These are phyloP conservation scores for Solanum virginianum DNA, from an alignment of 257 asterid species.

Conservation along the genomic window DNA sequence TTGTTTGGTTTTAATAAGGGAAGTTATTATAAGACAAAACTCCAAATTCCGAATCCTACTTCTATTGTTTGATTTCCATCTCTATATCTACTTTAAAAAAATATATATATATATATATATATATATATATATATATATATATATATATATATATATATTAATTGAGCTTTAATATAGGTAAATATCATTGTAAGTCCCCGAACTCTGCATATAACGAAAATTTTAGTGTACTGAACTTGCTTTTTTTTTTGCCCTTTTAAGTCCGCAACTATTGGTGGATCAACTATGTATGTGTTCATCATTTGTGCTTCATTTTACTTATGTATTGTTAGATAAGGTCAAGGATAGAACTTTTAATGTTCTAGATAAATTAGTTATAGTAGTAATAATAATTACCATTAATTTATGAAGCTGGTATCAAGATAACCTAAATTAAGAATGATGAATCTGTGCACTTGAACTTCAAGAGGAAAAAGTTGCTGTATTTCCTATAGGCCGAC, in stretches of 20 bases:
- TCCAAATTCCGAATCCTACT: neutral
- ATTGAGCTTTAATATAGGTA: too few relatives aligned
- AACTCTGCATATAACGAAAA: too few relatives aligned
- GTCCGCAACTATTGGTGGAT: neutral
- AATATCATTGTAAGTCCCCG: too few relatives aligned
- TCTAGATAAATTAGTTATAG: neutral
- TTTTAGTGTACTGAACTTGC: too few relatives aligned
- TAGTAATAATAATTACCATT: neutral
- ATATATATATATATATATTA: too few relatives aligned
- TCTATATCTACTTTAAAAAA: too few relatives aligned
- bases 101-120: too few relatives aligned
- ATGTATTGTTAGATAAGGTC: neutral
- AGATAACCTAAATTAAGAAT: neutral
- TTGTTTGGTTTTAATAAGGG: neutral
- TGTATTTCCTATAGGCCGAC: neutral
- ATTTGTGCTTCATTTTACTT: neutral
- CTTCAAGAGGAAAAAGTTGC: neutral
- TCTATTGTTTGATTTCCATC: neutral
- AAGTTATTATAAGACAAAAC: neutral
- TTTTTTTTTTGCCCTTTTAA: too few relatives aligned
- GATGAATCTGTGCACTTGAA: too few relatives aligned
- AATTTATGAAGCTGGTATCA: neutral
- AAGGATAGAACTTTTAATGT: neutral
- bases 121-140: too few relatives aligned
- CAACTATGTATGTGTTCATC: neutral